phyloP scores from a whole-genome alignment of 2,329 filamentous ascomycete species.

The Stemphylium lycopersici region DNA sequence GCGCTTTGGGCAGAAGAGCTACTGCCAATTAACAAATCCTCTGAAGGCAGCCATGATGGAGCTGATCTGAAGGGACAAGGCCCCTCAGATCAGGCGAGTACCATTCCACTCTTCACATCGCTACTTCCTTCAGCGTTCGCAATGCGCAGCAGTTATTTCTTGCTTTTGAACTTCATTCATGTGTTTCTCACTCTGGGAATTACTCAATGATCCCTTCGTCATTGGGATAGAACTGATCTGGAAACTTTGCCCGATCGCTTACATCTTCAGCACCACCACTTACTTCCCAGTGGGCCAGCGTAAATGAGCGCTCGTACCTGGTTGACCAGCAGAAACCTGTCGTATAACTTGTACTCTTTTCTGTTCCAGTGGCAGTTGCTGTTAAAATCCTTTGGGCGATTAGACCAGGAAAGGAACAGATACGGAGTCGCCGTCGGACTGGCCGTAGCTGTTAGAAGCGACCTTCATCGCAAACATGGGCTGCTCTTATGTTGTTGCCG shows the following conservation, averaged over 20 bases:
- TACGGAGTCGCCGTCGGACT: too few species aligned
- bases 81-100: too few species aligned
- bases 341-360: background rate
- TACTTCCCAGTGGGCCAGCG: background rate
- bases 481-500: conserved; percentile 31
- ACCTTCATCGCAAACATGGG: conserved; percentile 29
- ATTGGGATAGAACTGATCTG: too few species aligned
- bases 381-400: too few species aligned
- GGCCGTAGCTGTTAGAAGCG: background rate
- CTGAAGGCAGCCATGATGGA: too few species aligned
- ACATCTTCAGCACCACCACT: background rate
- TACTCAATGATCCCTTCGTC: background rate
- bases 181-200: background rate
- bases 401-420: background rate
- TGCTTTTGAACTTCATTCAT: background rate
- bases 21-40: too few species aligned
- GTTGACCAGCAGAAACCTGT: too few species aligned
- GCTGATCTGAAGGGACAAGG: too few species aligned
- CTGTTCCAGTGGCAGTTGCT: background rate
- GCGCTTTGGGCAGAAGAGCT: too few species aligned
- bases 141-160: background rate
- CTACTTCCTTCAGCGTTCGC: background rate
- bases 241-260: too few species aligned
- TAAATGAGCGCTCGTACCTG: too few species aligned
- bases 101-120: background rate